These are phyloP conservation scores for Phytomonas francai DNA, from an alignment of 208 protist species.

Conservation along the genomic window DNA sequence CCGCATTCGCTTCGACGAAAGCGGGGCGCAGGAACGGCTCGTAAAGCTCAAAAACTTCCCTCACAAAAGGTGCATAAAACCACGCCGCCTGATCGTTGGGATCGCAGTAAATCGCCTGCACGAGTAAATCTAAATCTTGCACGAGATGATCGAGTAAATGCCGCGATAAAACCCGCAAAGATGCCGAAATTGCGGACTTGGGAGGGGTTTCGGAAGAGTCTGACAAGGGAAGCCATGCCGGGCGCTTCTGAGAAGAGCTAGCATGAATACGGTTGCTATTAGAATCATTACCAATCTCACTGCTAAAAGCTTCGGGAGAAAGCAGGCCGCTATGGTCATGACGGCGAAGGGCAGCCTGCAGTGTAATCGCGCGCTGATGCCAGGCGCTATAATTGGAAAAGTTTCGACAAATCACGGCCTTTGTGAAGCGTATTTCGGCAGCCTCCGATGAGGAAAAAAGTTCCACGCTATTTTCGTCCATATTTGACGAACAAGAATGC, in stretches of 20 bases:
- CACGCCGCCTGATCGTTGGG: constrained; percentile 83
- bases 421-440: constrained; percentile 79
- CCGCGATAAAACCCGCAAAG: no score
- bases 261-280: no score
- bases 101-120: constrained; percentile 80
- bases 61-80: constrained; percentile 72
- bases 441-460: constrained; percentile 36
- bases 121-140: constrained; percentile 49
- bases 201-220: no score
- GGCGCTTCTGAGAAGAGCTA: no score
- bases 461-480: not conserved
- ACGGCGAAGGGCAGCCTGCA: constrained; percentile 28
- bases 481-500: not conserved
- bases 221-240: no score
- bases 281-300: no score
- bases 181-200: no score
- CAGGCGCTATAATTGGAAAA: constrained; percentile 98
- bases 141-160: constrained; percentile 21
- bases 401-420: constrained; percentile 83
- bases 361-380: constrained; percentile 86
- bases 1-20: no score
- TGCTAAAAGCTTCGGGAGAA: constrained; percentile 1
- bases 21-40: no score
- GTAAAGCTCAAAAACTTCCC: no score
- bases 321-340: constrained; percentile 1